Base-by-base conservation (phyloP, 768 basidiomycete genomes). In the Tulasnella sp. region DNA sequence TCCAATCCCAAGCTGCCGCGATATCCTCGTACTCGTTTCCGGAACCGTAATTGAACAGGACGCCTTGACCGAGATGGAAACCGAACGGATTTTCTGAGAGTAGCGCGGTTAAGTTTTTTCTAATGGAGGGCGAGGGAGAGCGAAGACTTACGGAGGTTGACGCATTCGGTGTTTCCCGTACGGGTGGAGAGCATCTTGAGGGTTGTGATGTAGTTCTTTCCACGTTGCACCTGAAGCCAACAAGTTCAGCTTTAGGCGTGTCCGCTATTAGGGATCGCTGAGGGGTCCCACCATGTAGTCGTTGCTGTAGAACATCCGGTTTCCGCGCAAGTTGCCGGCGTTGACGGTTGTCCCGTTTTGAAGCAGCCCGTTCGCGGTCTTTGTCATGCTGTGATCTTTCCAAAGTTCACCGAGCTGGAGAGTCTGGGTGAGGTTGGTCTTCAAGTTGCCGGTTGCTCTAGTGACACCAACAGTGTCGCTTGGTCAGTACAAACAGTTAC, bases 21-120 rank as follows among this genome's bases (percentile, higher is more conserved):
- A 90, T 90, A 75, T 90, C 89, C 76, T 89, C 87, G 77, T 90
- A 91, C 78, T 91, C 90, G 75, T 86, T 80, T 16, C 90, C 90
- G 65, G 80, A 79, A 29, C 88, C 76, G 78, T 90, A 90, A 0
- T 87, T 90, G 77, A 88, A 86, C 11, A 87, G 77, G 0, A 84
- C 83, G 3, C 89, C 90, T 70, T 90, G 88, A 4, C 88, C 83
- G 8, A 91, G 81, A 76, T 91, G 90, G 80, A 90, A 89, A 12
- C 88, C 89, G 19, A 85, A 79, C 7, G 86, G 87, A 74, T 90
- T 90, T 76, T 88, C 69, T 70, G 29, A 26, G 36, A 47, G 22
- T 1, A n/a, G 22, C 32, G 29, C 22, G 22, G 32, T 22, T 2
- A 59, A 32, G 16, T 4, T 8, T 69, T 35, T 22, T 1, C 1